Evolutionary conservation across 805 yeast genomes (phyloP).

Genomic region (Ogataea populi-albae): DNA sequence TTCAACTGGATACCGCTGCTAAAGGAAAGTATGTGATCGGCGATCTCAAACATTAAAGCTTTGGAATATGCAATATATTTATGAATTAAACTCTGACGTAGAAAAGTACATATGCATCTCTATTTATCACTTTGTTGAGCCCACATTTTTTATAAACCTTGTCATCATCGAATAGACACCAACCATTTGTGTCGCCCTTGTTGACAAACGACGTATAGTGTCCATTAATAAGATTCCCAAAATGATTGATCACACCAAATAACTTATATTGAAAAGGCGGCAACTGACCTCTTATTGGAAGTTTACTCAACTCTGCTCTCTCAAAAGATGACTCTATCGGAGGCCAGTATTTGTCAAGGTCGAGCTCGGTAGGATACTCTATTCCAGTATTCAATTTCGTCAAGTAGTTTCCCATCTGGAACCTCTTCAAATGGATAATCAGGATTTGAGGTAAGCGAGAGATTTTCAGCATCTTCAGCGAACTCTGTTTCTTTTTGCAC

Average conservation of each 20-base stretch:
- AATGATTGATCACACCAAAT: conserved; percentile 81
- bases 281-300: conserved; percentile 66
- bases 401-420: conserved; percentile 52
- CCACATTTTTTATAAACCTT: conserved; percentile 54
- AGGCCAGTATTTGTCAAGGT: conserved; percentile 74
- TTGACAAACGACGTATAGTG: conserved; percentile 83
- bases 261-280: conserved; percentile 79
- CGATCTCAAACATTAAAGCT: conserved; percentile 6
- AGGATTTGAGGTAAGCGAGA: conserved; percentile 76
- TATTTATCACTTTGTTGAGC: conserved; percentile 54
- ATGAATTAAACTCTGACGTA: conserved; percentile 45
- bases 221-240: conserved; percentile 79
- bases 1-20: conserved; percentile 35
- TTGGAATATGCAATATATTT: background rate
- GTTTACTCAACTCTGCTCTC: conserved; percentile 41
- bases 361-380: conserved; percentile 56
- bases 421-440: conserved; percentile 83
- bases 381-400: conserved; percentile 65
- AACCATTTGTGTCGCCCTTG: conserved; percentile 56
- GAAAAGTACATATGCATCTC: conserved; percentile 81
- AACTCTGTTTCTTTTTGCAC: conserved; percentile 60
- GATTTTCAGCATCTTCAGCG: conserved; percentile 68
- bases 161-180: conserved; percentile 85
- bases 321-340: conserved; percentile 40
- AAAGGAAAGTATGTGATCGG: conserved; percentile 32